Evolutionary conservation across 1,139 yeast species (phyloP), one percentile per base, ranked within the genome.

Genomic region (Yamadazyma oceani): DNA sequence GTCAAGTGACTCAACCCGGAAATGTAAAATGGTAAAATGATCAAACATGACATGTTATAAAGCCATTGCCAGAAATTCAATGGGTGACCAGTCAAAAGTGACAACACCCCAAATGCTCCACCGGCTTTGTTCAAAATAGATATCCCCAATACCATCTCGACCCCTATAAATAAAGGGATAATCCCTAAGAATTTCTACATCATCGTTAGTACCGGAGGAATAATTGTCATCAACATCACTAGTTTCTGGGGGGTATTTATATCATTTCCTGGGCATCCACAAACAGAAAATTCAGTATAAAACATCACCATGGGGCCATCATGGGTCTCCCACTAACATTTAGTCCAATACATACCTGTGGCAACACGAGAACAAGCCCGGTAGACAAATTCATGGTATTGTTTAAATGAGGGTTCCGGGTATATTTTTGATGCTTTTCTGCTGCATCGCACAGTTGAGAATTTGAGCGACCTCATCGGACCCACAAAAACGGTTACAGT

Each of bases 1-100:
- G 53, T 62, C 41, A 71, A 48, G 37, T 73, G 72, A 32, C 66
- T 55, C 41, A 85, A 69, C 0, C 87, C 94, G 35, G 74, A 66
- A 6, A 80, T 66, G 56, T 83, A 87, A 40, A 85, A 69, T n/a
- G 89, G 82, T 36, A 88, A 64, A 16, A 80, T 68, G 4, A 75
- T 40, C 13, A 87, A 66, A 4, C 95, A 83, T 48, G 82, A 61
- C 26, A 83, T 55, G 60, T 90, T 88, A 51, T 84, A 79, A 2
- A 85, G 49, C 95, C 96, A 86, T 57, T 92, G 97, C 69, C 85
- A 69, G 44, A 81, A 78, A 45, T 82, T 82, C 41, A 90, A 73
- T 2, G 94, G 95, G 54, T 89, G 96, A 2, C 96, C 94, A 0
- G 97, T 90, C 54, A 92, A 75, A 31, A 92, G 63, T 1, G 97